Evolutionary conservation across 352 stramenopile genomes (phyloP), one percentile per base, ranked within the genome.

Genomic region (Globisporangium barbulae): DNA sequence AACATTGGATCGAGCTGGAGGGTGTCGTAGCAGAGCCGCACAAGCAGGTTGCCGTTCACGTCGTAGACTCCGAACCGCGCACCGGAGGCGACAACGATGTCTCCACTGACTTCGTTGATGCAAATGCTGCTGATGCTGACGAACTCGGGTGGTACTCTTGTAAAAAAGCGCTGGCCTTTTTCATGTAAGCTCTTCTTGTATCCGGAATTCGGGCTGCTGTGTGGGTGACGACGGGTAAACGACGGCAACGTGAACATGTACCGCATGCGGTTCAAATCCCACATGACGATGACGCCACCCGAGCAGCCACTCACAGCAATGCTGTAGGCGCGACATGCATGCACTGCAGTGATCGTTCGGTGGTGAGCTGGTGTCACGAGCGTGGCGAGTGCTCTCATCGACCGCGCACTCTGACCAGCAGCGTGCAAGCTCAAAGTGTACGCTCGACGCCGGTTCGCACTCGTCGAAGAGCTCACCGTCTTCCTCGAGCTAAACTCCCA

Each of bases 181-280:
- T 17, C 9, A 41, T 41, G 35, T 41, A 12, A 41, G 17, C 41
- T 44, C 5, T 17, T 44, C 12, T 44, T 44, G 10, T 8, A 44
- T 5, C 10, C 39, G 39, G 15, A 37, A 37, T 37, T 19, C 39
- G 39, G 4, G 44, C 22, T 33, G 49, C 15, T 45, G 10, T 41
- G 37, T 12, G 31, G 1, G 25, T 2, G 30, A n/a, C 9, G 33
- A 52, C 39, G 28, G 0, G 49, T 52, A 15, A 80, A 63, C 1
- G 68, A 59, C n/a, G 75, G 61, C 19, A 91, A 65, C 10, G 78
- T 76, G 13, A 78, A 70, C 48, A 90, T 70, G 42, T 76, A 85
- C 30, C 76, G 64, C 19, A 84, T 75, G 17, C 83, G 81, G 21
- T 92, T 92, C 2, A 92, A 61, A 39, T 92, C 83, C 83, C 83